Evolutionary conservation across 345 rosid genomes (phyloP), one percentile per base, ranked within the genome.

Genomic region (Pelargonium nanum): DNA sequence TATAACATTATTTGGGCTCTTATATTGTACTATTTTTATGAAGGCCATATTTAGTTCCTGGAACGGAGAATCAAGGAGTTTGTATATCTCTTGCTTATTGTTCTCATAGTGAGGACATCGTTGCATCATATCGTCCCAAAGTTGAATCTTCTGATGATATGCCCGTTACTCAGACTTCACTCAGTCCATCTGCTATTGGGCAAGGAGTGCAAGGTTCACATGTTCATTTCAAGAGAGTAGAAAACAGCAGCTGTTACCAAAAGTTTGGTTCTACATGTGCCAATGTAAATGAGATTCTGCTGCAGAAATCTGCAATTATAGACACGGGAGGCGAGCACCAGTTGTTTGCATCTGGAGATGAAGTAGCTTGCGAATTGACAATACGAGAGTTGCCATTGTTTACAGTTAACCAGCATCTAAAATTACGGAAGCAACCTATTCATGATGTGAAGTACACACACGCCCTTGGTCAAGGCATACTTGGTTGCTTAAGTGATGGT

Each of bases 51-150:
- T 56, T 83, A 75, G 64, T 92, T 67, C 70, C 85, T 12, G 84
- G 72, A 68, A 73, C 86, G 12, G 82, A 67, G 61, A 74, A 78
- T 72, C 77, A 70, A 75, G 98, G 95, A 68, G 87, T 82, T 20
- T 92, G 98, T 66, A 85, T 86, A 19, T 85, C 96, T 40, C 81
- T 86, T 56, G 80, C 98, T 32, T 77, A 80, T 66, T 80, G 83
- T 67, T 74, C 80, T 26, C 57, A 65, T 58, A 81, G 74, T 15
- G 74, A 83, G 34, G 83, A 83, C 65, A 68, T 86, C 23, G 81
- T 92, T 60, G 90, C 87, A 63, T 75, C 95, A 8, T 92, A 77
- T 60, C 95, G 98, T 63, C 95, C 96, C 6, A 80, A 74, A 75
- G 73, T 79, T 24, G 80, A 79, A 56, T 56, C 74, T 56, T 56